Base-by-base conservation (phyloP, 1,284 basidiomycete species). In the Papiliotrema flavescens region DNA sequence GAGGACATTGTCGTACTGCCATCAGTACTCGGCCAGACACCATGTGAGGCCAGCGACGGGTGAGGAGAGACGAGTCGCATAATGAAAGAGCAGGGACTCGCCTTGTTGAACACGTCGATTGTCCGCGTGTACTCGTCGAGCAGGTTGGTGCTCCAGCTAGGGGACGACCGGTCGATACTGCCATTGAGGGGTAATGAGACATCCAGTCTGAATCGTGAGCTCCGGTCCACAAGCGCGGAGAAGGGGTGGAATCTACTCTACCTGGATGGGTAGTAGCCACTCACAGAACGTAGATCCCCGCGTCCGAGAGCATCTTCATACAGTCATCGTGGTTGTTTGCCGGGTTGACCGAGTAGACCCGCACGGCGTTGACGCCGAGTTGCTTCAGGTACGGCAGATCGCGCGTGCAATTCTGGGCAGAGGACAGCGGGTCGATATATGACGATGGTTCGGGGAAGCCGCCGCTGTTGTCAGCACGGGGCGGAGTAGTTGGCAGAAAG, bases 201-300 rank as follows among this genome's bases (percentile, higher is more conserved):
- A 73, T 95, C 92, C 60, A 95, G 84, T 60, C 71, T 73, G 52
- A 17, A 28, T 32, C 23, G 50, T 37, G 40, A 46, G 28, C 26
- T 39, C 32, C 36, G 36, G 17, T 14, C 9, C 40, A 41, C 35
- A 32, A 47, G 24, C 11, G 32, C 11, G 9, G 20, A 19, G 49
- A 41, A 43, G 49, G 49, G 22, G 15, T 11, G 28, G 15, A 32
- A 22, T 34, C 13, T 8, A 17, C 8, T 11, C 14, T 23, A 23
- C 36, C n/a, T n/a, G n/a, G 23, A 32, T 23, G 48, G 9, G 6
- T 7, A 37, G 37, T 13, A 44, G 11, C 5, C 20, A 77, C 85
- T 66, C 60, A 91, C 86, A 95, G 86, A 51, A 89, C 84, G 74
- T 95, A 95, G 60, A 95, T 95, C 39, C 87, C 87, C 40, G 89